Percentiles rank a stretch among this genome's conserved stretches.
Evolutionary conservation across 23 red algal genomes (phyloP).

Genomic region (Gracilaria vermiculophylla): DNA sequence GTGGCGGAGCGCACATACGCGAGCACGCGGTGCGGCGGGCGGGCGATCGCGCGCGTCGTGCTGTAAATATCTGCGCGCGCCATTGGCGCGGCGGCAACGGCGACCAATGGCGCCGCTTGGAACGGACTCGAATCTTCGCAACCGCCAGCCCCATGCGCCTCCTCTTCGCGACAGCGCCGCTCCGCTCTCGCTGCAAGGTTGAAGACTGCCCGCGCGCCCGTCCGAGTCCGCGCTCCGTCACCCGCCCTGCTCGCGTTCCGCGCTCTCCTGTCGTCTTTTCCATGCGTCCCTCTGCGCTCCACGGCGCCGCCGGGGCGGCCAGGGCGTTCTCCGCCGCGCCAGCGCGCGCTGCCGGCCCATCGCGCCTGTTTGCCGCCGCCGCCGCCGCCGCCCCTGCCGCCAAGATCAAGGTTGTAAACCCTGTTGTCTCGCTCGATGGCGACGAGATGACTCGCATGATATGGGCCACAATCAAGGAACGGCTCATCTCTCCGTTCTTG

Average conservation of each 20-base stretch:
- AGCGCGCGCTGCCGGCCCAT: neutral
- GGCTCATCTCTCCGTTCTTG: conserved; percentile 76
- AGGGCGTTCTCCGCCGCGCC: neutral
- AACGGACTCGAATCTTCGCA: neutral
- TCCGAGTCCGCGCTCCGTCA: neutral
- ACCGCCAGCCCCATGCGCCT: neutral
- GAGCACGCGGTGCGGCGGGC: too few species aligned
- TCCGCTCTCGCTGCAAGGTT: too few species aligned
- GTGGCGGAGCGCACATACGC: too few species aligned
- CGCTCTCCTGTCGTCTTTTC: neutral
- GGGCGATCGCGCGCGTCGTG: too few species aligned
- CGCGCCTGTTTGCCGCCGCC: neutral
- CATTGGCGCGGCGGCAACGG: neutral
- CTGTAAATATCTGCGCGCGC: neutral
- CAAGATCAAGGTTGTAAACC: conserved; percentile 84
- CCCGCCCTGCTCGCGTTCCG: neutral
- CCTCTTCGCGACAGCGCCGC: neutral
- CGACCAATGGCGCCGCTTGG: neutral
- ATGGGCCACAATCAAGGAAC: conserved; percentile 79
- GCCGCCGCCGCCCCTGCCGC: neutral
- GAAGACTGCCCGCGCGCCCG: too few species aligned
- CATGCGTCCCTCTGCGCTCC: neutral
- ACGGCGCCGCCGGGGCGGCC: neutral
- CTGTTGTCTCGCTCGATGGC: conserved; percentile 84
- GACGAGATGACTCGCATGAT: conserved; percentile 94